Conservation (phyloP, 139 green algal genomes). For the Picochlorum sp. region DNA sequence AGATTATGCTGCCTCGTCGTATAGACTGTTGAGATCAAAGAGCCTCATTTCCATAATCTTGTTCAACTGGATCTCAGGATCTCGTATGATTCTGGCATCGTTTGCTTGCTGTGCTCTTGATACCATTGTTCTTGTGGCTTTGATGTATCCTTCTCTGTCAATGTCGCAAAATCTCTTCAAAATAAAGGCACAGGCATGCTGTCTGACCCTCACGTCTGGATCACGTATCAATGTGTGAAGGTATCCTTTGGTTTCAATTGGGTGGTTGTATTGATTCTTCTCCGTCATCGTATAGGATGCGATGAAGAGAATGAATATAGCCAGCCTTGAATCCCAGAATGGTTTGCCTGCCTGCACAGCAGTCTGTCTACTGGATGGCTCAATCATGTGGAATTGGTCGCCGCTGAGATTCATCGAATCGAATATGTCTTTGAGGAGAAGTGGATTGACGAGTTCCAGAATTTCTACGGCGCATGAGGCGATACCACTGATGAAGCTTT, state of each 20-base stretch:
- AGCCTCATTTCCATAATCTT: constrained; percentile 32
- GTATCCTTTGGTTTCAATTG: not conserved
- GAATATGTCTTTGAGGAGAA: not conserved
- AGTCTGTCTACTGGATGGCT: not conserved
- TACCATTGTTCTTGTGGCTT: constrained; percentile 45
- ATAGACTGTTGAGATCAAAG: not conserved
- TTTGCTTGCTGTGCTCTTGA: constrained; percentile 46
- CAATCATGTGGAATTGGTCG: not conserved
- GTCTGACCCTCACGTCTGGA: not conserved
- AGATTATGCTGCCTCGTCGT: no score
- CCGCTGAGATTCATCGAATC: not conserved
- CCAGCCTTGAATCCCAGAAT: constrained; percentile 27
- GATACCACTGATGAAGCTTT: constrained; percentile 1
- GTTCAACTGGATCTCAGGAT: constrained; percentile 52
- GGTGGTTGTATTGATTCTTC: not conserved
- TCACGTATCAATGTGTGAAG: constrained; percentile 1
- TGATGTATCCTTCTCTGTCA: constrained; percentile 47
- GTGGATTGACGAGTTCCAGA: constrained; percentile 1
- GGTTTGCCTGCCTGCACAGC: constrained; percentile 12
- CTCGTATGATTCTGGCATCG: constrained; percentile 58
- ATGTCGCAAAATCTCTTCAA: constrained; percentile 43
- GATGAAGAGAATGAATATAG: constrained; percentile 40
- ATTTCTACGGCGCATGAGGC: not conserved
- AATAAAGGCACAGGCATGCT: constrained; percentile 24
- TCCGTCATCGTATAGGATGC: constrained; percentile 11